Evolutionary conservation across 2,329 filamentous ascomycete species (phyloP).

Genomic region (Xylariaceae sp.): DNA sequence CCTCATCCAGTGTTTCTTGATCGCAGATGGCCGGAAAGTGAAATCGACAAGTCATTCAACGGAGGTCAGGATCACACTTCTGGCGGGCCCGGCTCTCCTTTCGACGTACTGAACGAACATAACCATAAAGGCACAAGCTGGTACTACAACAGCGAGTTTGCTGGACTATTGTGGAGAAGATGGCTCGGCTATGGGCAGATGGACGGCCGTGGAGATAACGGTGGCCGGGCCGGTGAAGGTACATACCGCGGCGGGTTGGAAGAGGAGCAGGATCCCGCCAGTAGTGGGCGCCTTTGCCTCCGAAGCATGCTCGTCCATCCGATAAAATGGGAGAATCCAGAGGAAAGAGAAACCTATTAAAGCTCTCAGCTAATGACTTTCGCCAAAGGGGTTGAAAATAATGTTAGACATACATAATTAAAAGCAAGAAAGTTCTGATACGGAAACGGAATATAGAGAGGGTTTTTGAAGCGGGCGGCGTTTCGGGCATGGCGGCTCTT

Average conservation of each 20-base stretch:
- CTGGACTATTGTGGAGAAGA: slow-evolving; percentile 70
- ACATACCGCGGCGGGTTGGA: slow-evolving; percentile 47
- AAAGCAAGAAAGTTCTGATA: no score
- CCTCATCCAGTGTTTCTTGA: slow-evolving; percentile 81
- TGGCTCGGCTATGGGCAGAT: slow-evolving; percentile 64
- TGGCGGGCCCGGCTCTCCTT: slow-evolving; percentile 62
- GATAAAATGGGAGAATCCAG: slow-evolving; percentile 62
- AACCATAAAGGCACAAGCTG: slow-evolving; percentile 79
- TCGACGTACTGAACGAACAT: slow-evolving; percentile 67
- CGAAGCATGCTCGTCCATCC: slow-evolving; percentile 79
- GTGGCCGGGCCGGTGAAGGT: slow-evolving; percentile 47
- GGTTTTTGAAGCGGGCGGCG: no score
- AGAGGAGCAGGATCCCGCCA: slow-evolving; percentile 42
- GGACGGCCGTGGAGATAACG: slow-evolving; percentile 46
- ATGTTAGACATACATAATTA: no score
- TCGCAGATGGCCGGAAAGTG: slow-evolving; percentile 65
- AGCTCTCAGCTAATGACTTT: slow-evolving; percentile 7
- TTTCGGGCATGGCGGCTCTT: no score
- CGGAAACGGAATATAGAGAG: no score
- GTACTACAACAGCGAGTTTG: slow-evolving; percentile 81
- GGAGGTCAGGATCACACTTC: slow-evolving; percentile 64
- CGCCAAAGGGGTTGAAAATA: no score
- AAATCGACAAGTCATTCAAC: slow-evolving; percentile 76
- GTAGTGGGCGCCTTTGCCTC: slow-evolving; percentile 69
- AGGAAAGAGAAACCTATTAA: slow-evolving; percentile 33